These are phyloP conservation scores for Amanita brunnescens DNA, from an alignment of 768 basidiomycete genomes.

Conservation along the genomic window DNA sequence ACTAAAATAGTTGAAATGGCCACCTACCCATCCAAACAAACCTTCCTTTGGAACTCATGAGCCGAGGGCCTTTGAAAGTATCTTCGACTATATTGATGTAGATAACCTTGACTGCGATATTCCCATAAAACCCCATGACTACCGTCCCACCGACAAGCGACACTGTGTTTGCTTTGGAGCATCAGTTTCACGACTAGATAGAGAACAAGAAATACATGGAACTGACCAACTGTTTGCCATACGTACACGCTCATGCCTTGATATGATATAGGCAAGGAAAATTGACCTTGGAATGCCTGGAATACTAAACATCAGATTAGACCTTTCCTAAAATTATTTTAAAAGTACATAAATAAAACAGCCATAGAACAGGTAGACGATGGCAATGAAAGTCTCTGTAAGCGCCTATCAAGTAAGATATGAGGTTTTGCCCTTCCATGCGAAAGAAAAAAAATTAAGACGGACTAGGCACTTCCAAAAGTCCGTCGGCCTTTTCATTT, in stretches of 20 bases:
- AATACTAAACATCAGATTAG: constrained; percentile 1
- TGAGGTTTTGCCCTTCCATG: not conserved
- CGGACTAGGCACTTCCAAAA: constrained; percentile 60
- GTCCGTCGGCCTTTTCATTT: constrained; percentile 61
- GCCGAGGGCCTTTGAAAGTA: constrained; percentile 38
- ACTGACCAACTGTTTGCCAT: constrained; percentile 39
- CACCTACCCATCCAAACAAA: constrained; percentile 36
- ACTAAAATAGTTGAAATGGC: too few species aligned
- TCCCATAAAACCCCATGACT: constrained; percentile 56
- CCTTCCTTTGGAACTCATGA: constrained; percentile 34
- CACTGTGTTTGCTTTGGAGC: constrained; percentile 32
- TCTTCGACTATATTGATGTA: constrained; percentile 46
- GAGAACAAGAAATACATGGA: not conserved
- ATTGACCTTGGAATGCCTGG: constrained; percentile 54
- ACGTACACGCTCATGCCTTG: constrained; percentile 36
- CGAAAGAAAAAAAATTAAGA: not conserved
- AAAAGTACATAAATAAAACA: constrained; percentile 35
- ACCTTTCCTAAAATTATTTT: not conserved
- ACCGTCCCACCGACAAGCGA: constrained; percentile 45
- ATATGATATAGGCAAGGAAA: constrained; percentile 38
- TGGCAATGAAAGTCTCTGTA: constrained; percentile 42
- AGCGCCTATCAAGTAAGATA: constrained; percentile 17
- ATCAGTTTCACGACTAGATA: not conserved
- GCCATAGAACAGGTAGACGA: constrained; percentile 49
- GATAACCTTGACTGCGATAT: constrained; percentile 53